Percentiles rank a stretch among this genome's conserved stretches.
Evolutionary conservation across 768 basidiomycete species (phyloP).

Genomic region (Xerocomellus dryophilus): DNA sequence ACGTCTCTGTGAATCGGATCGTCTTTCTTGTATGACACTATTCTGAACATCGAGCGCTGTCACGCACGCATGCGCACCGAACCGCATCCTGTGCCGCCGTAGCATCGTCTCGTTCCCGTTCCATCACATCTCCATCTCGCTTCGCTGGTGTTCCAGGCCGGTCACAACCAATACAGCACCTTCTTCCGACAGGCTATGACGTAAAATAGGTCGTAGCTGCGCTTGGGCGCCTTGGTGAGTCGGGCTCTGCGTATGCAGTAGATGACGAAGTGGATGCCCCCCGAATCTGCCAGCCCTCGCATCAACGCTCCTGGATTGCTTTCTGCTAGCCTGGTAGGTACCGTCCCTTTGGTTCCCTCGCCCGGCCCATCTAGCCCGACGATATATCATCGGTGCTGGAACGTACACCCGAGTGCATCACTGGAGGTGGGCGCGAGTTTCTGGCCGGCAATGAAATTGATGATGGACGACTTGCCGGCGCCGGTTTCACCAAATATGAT

Average conservation of each 20-base stretch:
- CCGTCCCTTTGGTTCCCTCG: neutral
- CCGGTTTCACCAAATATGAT: constrained; percentile 2
- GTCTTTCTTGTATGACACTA: neutral
- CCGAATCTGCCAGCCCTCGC: neutral
- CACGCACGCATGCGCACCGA: constrained; percentile 13
- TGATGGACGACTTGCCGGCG: constrained; percentile 3
- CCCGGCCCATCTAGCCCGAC: neutral
- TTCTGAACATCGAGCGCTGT: neutral
- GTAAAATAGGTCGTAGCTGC: constrained; percentile 34
- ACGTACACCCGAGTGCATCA: constrained; percentile 1
- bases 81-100: constrained; percentile 24
- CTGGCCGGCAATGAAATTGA: constrained; percentile 1
- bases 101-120: constrained; percentile 25
- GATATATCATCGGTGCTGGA: neutral
- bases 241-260: neutral
- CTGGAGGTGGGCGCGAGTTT: neutral
- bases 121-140: constrained; percentile 28
- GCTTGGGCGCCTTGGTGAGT: constrained; percentile 5
- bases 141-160: constrained; percentile 29
- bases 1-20: neutral
- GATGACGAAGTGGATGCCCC: neutral
- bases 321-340: neutral
- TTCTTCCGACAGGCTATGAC: constrained; percentile 32
- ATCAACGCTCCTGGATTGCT: neutral
- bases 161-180: constrained; percentile 36